A percentile compares a stretch with the other conserved stretches of the same genome.
Conservation (phyloP, 495 filamentous ascomycete species). For the Trichocladium antarcticum region DNA sequence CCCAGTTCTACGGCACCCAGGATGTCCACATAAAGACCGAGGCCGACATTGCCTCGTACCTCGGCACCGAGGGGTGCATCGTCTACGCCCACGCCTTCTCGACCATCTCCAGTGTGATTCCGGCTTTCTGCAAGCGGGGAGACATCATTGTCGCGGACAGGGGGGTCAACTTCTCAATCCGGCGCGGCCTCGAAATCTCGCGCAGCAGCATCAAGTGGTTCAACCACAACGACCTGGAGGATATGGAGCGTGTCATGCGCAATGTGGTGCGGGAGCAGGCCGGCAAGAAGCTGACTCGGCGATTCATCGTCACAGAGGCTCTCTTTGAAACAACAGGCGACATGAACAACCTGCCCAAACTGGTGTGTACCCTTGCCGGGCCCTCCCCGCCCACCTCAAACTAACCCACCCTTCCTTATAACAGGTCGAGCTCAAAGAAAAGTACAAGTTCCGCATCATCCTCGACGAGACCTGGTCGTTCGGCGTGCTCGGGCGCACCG, state of each 20-base stretch:
- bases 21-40: slow-evolving; percentile 98
- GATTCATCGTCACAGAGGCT: slow-evolving; percentile 95
- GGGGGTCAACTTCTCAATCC: slow-evolving; percentile 85
- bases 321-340: slow-evolving; percentile 88
- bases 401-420: slow-evolving; percentile 39
- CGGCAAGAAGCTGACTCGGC: slow-evolving; percentile 74
- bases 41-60: slow-evolving; percentile 77
- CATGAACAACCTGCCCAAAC: slow-evolving; percentile 68
- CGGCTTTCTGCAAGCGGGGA: slow-evolving; percentile 90
- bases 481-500: slow-evolving; percentile 81
- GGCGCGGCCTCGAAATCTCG: slow-evolving; percentile 87
- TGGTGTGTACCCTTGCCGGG: slow-evolving; percentile 44
- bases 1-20: slow-evolving; percentile 96
- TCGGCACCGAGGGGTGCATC: slow-evolving; percentile 80
- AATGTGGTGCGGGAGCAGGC: slow-evolving; percentile 80
- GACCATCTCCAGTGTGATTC: slow-evolving; percentile 88
- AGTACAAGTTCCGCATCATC: slow-evolving; percentile 95
- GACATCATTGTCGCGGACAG: slow-evolving; percentile 98
- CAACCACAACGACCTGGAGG: slow-evolving; percentile 91
- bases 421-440: slow-evolving; percentile 70
- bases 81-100: slow-evolving; percentile 93
- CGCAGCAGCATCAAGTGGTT: slow-evolving; percentile 87
- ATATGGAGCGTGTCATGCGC: slow-evolving; percentile 75
- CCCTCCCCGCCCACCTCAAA: background rate
- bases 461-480: slow-evolving; percentile 97